Conservation (phyloP, 2,329 filamentous ascomycete species). For the Sporothrix euskadiensis region DNA sequence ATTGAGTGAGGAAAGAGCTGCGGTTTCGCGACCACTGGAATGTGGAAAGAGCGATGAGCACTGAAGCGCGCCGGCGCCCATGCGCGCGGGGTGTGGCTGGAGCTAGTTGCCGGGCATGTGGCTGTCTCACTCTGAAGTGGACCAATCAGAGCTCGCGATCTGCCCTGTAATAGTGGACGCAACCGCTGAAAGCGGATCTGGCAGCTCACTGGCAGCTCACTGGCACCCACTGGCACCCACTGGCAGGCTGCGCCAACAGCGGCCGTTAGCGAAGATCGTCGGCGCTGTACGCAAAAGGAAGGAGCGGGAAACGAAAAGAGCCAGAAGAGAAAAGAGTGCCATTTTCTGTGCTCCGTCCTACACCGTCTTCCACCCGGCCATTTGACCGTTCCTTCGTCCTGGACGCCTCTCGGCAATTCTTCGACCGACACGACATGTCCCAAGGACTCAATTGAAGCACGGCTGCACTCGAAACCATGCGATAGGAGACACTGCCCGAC, state of each 20-base stretch:
- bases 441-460: background rate
- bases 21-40: background rate
- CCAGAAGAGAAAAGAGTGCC: background rate
- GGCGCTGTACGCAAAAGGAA: background rate
- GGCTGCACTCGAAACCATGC: background rate
- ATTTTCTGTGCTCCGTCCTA: background rate
- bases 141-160: background rate
- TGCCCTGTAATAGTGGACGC: background rate
- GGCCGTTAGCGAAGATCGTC: conserved; percentile 14
- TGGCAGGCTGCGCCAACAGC: background rate
- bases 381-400: background rate
- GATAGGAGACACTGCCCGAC: background rate
- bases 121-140: background rate
- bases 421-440: background rate
- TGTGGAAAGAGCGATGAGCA: background rate
- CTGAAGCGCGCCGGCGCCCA: background rate
- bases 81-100: conserved; percentile 24
- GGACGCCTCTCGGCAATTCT: background rate
- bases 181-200: background rate
- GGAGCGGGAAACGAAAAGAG: background rate
- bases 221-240: background rate
- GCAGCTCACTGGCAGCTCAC: background rate
- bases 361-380: background rate
- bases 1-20: background rate
- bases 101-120: conserved; percentile 20